A percentile compares a stretch with the other conserved stretches of the same genome.
Evolutionary conservation across 139 green algal genomes (phyloP).

Genomic region (Tetraselmis chui): DNA sequence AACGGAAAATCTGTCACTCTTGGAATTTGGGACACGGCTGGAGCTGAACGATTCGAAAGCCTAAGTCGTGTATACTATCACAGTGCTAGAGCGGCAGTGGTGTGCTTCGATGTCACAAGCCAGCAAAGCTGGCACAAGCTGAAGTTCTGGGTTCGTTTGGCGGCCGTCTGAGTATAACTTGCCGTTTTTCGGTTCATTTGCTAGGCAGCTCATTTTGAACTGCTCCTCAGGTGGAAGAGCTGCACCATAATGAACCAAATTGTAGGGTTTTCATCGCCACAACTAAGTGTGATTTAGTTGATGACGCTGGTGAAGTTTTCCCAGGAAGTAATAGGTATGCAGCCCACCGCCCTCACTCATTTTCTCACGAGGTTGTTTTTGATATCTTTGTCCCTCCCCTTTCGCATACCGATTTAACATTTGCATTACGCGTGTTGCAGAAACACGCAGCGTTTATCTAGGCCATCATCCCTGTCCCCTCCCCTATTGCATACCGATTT

Average conservation of each 20-base stretch:
- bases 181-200: no score
- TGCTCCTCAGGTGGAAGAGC: not conserved
- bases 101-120: slow-evolving; percentile 7
- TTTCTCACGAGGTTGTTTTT: no score
- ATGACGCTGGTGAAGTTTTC: not conserved
- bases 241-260: not conserved
- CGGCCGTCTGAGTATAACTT: no score
- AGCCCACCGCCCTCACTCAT: no score
- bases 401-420: no score
- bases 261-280: not conserved
- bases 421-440: no score
- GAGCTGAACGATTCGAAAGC: not conserved
- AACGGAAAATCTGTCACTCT: not conserved
- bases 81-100: not conserved
- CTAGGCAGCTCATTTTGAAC: no score
- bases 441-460: not conserved
- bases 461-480: not conserved
- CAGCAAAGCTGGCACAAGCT: slow-evolving; percentile 1
- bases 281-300: not conserved
- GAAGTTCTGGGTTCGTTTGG: slow-evolving; percentile 6
- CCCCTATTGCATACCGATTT: no score
- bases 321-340: no score
- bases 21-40: not conserved
- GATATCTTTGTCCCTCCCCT: no score
- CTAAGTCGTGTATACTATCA: slow-evolving; percentile 11